Evolutionary conservation across 306 rosid species (phyloP).

Genomic region (Quercus parvula): DNA sequence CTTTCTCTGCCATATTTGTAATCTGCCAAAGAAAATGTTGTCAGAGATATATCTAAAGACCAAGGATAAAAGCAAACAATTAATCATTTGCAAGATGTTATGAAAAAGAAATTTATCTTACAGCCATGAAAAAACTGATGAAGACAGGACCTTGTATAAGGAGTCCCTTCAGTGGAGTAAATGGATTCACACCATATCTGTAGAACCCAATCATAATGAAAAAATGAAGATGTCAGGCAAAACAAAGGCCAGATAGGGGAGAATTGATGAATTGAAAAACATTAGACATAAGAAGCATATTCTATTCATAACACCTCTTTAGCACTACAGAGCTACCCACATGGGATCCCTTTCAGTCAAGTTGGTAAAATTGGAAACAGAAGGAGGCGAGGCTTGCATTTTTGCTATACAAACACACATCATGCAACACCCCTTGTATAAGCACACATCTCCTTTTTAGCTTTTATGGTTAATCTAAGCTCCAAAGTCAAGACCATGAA

Average conservation of each 20-base stretch:
- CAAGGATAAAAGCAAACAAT: conserved; percentile 5
- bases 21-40: conserved; percentile 50
- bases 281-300: not conserved
- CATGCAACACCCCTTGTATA: no score
- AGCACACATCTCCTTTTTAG: no score
- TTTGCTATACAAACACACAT: no score
- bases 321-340: no score
- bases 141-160: conserved; percentile 78
- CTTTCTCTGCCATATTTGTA: conserved; percentile 79
- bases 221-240: conserved; percentile 23
- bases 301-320: no score
- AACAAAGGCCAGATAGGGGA: conserved; percentile 16
- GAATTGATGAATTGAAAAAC: conserved; percentile 9
- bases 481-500: no score
- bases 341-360: no score
- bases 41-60: conserved; percentile 23
- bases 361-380: no score
- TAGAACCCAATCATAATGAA: conserved; percentile 25
- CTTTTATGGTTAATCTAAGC: no score
- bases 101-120: conserved; percentile 40
- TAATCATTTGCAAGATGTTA: conserved; percentile 6
- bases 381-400: no score
- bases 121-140: conserved; percentile 86
- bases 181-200: conserved; percentile 80
- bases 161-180: conserved; percentile 80